These are phyloP conservation scores for Hondaea fermentalgiana DNA, from an alignment of 108 stramenopile species.

Conservation along the genomic window DNA sequence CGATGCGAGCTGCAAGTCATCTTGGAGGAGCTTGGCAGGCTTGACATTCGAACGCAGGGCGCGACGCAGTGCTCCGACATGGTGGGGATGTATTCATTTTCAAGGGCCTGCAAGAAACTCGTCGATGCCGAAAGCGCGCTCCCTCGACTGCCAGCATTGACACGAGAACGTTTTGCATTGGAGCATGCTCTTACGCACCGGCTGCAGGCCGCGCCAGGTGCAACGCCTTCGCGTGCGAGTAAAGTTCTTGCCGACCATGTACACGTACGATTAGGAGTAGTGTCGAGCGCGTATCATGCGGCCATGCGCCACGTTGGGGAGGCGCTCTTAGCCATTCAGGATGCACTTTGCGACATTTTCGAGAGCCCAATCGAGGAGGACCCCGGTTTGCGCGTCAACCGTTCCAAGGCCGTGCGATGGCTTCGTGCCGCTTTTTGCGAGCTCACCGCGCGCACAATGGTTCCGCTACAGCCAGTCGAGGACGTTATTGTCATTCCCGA, in stretches of 20 bases:
- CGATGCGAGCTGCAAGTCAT: background rate
- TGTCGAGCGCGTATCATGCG: background rate
- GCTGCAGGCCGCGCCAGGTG: background rate
- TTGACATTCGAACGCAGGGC: background rate
- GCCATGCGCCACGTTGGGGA: background rate
- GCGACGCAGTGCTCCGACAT: background rate
- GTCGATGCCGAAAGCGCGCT: background rate
- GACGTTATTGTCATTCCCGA: background rate
- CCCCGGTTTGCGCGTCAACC: background rate
- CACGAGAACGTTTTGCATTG: background rate
- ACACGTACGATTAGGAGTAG: background rate
- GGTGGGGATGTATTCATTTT: background rate
- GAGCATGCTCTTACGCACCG: background rate
- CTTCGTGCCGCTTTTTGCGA: background rate
- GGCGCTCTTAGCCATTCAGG: background rate
- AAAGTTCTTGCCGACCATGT: background rate
- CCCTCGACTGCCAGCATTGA: background rate
- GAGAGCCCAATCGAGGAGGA: background rate
- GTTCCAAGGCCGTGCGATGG: background rate
- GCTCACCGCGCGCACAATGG: background rate
- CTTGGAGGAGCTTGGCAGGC: background rate
- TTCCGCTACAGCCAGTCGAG: background rate
- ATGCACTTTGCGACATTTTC: background rate
- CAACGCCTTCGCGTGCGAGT: background rate
- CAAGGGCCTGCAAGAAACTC: background rate